Percentiles rank a stretch among this genome's conserved stretches.
These are phyloP conservation scores for Daldinia childiae DNA, from an alignment of 495 filamentous ascomycete species.

Conservation along the genomic window DNA sequence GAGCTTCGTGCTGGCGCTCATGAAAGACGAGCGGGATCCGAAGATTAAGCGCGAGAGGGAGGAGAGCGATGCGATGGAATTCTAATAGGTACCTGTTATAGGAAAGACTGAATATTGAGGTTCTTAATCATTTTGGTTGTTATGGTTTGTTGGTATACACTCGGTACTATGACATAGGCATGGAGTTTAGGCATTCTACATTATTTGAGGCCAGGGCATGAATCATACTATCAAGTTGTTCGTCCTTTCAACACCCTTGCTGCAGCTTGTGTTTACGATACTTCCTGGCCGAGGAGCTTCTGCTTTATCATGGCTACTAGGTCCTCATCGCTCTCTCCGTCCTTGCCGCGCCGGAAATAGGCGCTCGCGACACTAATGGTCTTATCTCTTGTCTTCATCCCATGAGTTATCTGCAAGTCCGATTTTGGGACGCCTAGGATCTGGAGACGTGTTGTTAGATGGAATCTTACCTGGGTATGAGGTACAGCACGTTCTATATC, in stretches of 20 bases:
- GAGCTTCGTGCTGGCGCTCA: conserved; percentile 75
- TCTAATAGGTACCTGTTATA: conserved; percentile 49
- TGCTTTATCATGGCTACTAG: conserved; percentile 36
- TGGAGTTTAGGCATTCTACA: conserved; percentile 24
- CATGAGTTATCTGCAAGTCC: conserved; percentile 68
- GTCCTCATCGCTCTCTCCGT: conserved; percentile 16
- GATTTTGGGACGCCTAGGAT: conserved; percentile 68
- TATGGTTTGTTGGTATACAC: conserved; percentile 1
- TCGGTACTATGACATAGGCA: conserved; percentile 19
- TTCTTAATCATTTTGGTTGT: neutral
- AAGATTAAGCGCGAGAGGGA: conserved; percentile 77
- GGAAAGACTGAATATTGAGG: neutral
- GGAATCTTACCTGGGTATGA: neutral
- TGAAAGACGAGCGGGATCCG: conserved; percentile 80
- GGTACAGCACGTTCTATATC: neutral
- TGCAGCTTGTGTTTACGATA: neutral
- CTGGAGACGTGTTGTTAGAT: conserved; percentile 16
- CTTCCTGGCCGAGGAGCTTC: conserved; percentile 34
- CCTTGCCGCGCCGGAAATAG: conserved; percentile 35
- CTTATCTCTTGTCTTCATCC: conserved; percentile 70
- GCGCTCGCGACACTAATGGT: conserved; percentile 55
- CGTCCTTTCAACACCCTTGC: neutral
- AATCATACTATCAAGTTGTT: conserved; percentile 6
- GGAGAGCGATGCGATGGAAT: conserved; percentile 65
- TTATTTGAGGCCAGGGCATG: conserved; percentile 9